Conservation (phyloP, 495 filamentous ascomycete genomes). For the Endocarpon pusillum region DNA sequence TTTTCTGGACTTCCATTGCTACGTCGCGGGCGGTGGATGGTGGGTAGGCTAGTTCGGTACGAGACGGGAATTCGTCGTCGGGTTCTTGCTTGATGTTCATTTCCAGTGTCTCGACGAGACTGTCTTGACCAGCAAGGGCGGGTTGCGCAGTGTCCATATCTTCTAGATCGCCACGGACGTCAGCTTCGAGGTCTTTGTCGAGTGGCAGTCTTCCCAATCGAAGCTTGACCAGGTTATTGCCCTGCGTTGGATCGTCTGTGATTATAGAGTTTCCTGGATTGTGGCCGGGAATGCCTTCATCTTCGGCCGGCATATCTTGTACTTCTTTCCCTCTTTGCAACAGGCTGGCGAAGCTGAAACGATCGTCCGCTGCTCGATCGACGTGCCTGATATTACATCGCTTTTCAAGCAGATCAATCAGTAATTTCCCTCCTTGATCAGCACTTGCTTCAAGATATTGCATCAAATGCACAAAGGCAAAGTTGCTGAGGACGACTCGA, state of each 20-base stretch:
- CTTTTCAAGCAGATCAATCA: conserved; percentile 58
- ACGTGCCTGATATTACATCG: conserved; percentile 56
- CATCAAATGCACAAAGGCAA: conserved; percentile 60
- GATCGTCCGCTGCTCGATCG: conserved; percentile 56
- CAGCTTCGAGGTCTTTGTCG: conserved; percentile 58
- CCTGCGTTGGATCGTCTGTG: conserved; percentile 49
- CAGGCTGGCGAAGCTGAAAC: conserved; percentile 67
- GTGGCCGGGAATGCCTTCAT: conserved; percentile 87
- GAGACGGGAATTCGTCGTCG: conserved; percentile 60
- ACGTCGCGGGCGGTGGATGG: conserved; percentile 76
- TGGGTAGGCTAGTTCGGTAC: conserved; percentile 66
- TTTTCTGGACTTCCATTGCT: conserved; percentile 80
- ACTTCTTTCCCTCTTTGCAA: conserved; percentile 44
- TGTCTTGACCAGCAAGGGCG: conserved; percentile 42
- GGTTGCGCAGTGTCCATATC: conserved; percentile 61
- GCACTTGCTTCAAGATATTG: conserved; percentile 75
- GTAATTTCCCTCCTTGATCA: conserved; percentile 56
- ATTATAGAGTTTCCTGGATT: conserved; percentile 73
- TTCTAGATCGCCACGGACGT: conserved; percentile 67
- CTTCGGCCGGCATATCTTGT: conserved; percentile 55
- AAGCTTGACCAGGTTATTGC: conserved; percentile 34
- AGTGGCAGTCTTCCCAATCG: conserved; percentile 64
- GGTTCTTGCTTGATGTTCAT: conserved; percentile 77
- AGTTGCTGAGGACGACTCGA: conserved; percentile 64
- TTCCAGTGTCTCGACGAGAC: conserved; percentile 64